These are phyloP conservation scores for Ulvella scutata DNA, from an alignment of 139 green algal genomes.

Conservation along the genomic window DNA sequence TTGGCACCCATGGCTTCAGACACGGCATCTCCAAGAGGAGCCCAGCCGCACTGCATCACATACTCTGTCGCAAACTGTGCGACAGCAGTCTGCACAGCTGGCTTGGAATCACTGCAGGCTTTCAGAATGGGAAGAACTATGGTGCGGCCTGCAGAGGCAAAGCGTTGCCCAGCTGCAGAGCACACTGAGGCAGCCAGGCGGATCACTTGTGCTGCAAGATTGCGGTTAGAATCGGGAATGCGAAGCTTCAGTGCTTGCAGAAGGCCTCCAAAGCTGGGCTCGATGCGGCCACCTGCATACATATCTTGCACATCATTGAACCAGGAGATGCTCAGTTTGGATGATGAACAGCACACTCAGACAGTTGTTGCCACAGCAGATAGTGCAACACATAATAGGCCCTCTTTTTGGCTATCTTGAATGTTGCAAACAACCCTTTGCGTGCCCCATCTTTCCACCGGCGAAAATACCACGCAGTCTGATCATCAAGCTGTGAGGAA, in stretches of 20 bases:
- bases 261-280: constrained; percentile 51
- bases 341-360: no score
- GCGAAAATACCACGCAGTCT: no score
- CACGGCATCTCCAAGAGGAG: not conserved
- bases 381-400: no score
- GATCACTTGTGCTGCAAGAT: constrained; percentile 59
- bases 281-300: constrained; percentile 29
- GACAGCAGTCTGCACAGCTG: not conserved
- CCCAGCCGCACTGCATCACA: not conserved
- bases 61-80: not conserved
- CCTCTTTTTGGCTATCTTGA: no score
- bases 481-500: no score
- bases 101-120: not conserved
- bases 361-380: no score
- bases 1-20: not conserved
- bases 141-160: constrained; percentile 33
- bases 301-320: no score
- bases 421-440: no score
- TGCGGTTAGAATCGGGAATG: constrained; percentile 85
- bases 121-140: constrained; percentile 44
- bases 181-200: constrained; percentile 59
- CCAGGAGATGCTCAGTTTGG: no score
- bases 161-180: constrained; percentile 59
- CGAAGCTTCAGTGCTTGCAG: constrained; percentile 64
- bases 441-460: no score